These are phyloP conservation scores for Boletales sp. DNA, from an alignment of 768 basidiomycete species.

Conservation along the genomic window DNA sequence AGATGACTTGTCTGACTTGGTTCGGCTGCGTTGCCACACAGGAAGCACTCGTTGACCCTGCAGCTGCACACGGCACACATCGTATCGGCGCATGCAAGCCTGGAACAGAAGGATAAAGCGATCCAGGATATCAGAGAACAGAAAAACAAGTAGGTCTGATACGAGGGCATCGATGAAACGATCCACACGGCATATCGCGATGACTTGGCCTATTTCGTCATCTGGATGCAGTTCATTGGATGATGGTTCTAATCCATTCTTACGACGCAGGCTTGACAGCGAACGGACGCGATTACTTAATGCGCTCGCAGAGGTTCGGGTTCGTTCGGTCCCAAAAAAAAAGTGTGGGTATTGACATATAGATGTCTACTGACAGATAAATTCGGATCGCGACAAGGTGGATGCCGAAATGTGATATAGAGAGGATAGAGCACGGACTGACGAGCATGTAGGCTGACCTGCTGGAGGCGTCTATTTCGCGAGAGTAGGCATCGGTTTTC, in stretches of 20 bases:
- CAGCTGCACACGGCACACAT: constrained; percentile 88
- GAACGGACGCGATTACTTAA: constrained; percentile 68
- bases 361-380: constrained; percentile 45
- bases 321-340: constrained; percentile 4
- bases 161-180: not conserved
- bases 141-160: constrained; percentile 66
- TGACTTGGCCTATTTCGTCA: too few species aligned
- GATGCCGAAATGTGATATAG: constrained; percentile 2
- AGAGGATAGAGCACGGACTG: constrained; percentile 3
- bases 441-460: constrained; percentile 53
- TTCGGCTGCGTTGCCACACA: constrained; percentile 24
- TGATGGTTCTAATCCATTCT: constrained; percentile 11
- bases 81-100: constrained; percentile 73
- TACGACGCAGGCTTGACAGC: constrained; percentile 58
- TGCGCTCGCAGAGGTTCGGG: constrained; percentile 63
- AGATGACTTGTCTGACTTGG: constrained; percentile 9
- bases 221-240: too few species aligned
- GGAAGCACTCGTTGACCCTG: constrained; percentile 80
- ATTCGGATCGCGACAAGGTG: constrained; percentile 78
- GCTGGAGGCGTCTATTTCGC: constrained; percentile 59
- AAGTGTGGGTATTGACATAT: constrained; percentile 9
- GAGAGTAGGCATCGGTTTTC: constrained; percentile 51
- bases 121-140: constrained; percentile 82
- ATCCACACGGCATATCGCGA: too few species aligned
- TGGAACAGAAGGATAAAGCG: constrained; percentile 74